Base-by-base conservation (phyloP, 2,329 filamentous ascomycete species). In the Trichoderma semiorbis region DNA sequence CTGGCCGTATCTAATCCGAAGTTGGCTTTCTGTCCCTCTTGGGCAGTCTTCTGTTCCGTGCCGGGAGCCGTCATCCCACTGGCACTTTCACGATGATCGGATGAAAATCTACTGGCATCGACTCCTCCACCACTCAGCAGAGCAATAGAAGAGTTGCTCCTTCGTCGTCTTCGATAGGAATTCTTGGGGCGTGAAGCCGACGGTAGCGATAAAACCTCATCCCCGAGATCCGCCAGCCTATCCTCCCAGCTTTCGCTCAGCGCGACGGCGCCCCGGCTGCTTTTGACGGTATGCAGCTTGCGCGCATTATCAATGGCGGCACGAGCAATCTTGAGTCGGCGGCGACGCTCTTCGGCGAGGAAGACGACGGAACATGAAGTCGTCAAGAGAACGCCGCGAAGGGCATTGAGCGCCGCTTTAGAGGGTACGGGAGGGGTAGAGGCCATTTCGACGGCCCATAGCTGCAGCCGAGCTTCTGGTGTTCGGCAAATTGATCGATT, bases 291-390 rank as follows among this genome's bases (percentile, higher is more conserved):
- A 71, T 84, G 86, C 11, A 89, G 77, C 71, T 84, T 87, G 69
- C 85, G 81, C 26, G 84, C 86, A 81, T 89, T 89, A 5, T 86
- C 82, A 43, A 87, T 81, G 18, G 86, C 85, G 24, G 85, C 81
- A 58, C 82, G 82, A 39, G 86, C 83, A 58, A 86, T 81, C 69
- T 85, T 85, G 73, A 89, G 85, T 30, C 86, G 84, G 71, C 86
- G 85, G 72, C 87, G 84, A 62, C 86, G 86, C 78, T 89, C 87
- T 78, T 89, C 87, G 71, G 87, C 82, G 70, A 89, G 80, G 30
- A 87, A 78, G 64, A 85, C 83, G 70, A 89, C 82, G 55, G 87
- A 88, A 76, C 86, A 89, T 10, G 87, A 88, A 2, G 87, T 89
- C 65, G 87, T 87, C 18, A 89, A 79, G 70, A 87, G 83, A 72